A percentile compares a stretch with the other conserved stretches of the same genome.
Conservation (phyloP, 2,329 filamentous ascomycete species). For the Madurella fahalii region DNA sequence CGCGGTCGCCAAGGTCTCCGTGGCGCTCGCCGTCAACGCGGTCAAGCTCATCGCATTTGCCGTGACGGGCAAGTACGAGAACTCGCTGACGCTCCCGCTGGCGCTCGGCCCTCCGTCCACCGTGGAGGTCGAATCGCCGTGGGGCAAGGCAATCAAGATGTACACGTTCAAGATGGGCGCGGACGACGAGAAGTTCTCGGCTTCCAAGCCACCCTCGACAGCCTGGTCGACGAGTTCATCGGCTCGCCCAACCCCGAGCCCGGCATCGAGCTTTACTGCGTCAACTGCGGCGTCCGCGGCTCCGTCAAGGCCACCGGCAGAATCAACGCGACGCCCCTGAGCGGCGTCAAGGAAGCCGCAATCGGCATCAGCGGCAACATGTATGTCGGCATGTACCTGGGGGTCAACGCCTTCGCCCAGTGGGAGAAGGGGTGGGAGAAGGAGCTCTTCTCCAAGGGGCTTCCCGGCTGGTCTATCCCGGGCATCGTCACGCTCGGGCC, state of each 20-base stretch:
- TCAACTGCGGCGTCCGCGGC: constrained; percentile 6
- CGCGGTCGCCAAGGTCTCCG: neutral
- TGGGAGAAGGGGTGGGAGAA: constrained; percentile 7
- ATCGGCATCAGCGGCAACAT: constrained; percentile 2
- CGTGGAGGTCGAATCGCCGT: constrained; percentile 3
- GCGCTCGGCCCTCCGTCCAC: neutral
- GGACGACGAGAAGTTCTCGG: constrained; percentile 1
- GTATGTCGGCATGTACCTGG: constrained; percentile 5
- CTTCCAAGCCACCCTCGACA: constrained; percentile 1
- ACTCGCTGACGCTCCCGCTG: constrained; percentile 3
- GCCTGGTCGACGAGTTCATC: constrained; percentile 2
- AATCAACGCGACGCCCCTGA: neutral
- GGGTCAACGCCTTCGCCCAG: constrained; percentile 10
- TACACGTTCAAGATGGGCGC: constrained; percentile 3
- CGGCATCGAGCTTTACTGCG: constrained; percentile 8
- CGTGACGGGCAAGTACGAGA: constrained; percentile 5
- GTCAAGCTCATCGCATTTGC: constrained; percentile 4
- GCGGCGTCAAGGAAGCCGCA: constrained; percentile 5
- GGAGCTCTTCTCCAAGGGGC: constrained; percentile 4
- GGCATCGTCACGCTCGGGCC: constrained; percentile 6
- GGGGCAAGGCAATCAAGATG: constrained; percentile 8
- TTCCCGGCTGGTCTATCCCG: constrained; percentile 5
- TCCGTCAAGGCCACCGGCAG: constrained; percentile 4
- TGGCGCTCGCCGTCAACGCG: constrained; percentile 4
- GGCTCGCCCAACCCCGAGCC: constrained; percentile 4